These are phyloP conservation scores for Volvox africanus DNA, from an alignment of 139 green algal species.

Conservation along the genomic window DNA sequence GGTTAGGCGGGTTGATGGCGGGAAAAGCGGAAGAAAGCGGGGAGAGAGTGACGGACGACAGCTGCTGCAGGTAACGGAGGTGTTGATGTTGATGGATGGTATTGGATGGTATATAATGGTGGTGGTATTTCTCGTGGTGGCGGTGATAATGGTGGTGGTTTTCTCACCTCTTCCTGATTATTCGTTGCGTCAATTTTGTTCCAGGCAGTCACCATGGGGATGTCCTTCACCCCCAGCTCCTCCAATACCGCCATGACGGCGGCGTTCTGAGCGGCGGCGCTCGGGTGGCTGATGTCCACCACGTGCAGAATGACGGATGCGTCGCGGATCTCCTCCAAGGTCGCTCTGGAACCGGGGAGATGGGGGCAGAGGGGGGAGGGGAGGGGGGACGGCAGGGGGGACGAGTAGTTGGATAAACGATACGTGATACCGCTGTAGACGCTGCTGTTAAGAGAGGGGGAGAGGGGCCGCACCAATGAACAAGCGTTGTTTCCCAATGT, in stretches of 20 bases:
- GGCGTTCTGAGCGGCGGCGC: conserved; percentile 82
- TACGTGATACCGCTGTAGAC: too few relatives aligned
- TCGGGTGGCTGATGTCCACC: conserved; percentile 88
- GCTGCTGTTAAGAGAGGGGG: too few relatives aligned
- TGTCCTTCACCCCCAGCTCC: conserved; percentile 75
- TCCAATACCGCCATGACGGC: conserved; percentile 83
- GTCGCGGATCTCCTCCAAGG: conserved; percentile 94
- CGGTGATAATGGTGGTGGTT: too few relatives aligned
- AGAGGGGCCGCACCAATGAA: background rate
- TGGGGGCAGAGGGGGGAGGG: background rate
- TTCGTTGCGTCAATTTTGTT: conserved; percentile 92
- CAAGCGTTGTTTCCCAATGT: background rate
- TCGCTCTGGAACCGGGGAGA: conserved; percentile 72
- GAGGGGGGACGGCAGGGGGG: background rate
- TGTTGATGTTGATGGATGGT: too few relatives aligned
- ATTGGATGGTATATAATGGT: too few relatives aligned
- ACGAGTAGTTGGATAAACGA: background rate
- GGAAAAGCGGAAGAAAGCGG: background rate
- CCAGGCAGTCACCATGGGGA: conserved; percentile 91
- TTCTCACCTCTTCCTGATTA: conserved; percentile 70
- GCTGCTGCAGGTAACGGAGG: too few relatives aligned
- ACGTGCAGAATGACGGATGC: conserved; percentile 91
- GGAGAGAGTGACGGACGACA: background rate
- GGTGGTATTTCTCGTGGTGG: too few relatives aligned
- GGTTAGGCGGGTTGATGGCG: background rate